Percentiles rank a stretch among this genome's conserved stretches.
Evolutionary conservation across 345 rosid species (phyloP).

Genomic region (Cardamine occulta): DNA sequence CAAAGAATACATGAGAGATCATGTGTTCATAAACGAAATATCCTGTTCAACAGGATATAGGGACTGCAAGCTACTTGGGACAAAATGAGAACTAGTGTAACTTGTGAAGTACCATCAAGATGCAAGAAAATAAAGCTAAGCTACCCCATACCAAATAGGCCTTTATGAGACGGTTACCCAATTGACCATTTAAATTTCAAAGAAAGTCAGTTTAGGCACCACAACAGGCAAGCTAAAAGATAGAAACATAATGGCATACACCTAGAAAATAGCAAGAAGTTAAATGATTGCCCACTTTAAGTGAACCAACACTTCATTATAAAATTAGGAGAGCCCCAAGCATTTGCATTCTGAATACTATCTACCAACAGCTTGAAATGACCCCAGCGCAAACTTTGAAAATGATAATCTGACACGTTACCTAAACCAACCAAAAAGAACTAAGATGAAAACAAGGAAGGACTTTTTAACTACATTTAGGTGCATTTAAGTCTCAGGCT

Average conservation of each 20-base stretch:
- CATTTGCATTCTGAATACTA: constrained; percentile 17
- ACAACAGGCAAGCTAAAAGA: not conserved
- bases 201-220: not conserved
- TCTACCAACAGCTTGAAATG: constrained; percentile 22
- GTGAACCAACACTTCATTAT: constrained; percentile 13
- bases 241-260: constrained; percentile 6
- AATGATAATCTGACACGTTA: constrained; percentile 12
- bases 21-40: constrained; percentile 16
- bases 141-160: constrained; percentile 6
- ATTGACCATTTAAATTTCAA: not conserved
- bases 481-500: constrained; percentile 65
- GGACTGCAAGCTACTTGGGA: constrained; percentile 14
- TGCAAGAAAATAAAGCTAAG: constrained; percentile 14
- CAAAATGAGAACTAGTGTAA: constrained; percentile 25
- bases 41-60: constrained; percentile 20
- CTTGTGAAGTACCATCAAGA: constrained; percentile 24
- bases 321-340: constrained; percentile 29
- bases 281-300: not conserved
- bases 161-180: constrained; percentile 13
- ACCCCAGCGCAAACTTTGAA: constrained; percentile 3
- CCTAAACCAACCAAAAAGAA: constrained; percentile 17
- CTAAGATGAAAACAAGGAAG: constrained; percentile 29
- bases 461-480: constrained; percentile 62
- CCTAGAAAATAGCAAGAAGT: constrained; percentile 12
- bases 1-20: constrained; percentile 24